Conservation (phyloP, 75 land plant genomes). For the Picea glauca region DNA sequence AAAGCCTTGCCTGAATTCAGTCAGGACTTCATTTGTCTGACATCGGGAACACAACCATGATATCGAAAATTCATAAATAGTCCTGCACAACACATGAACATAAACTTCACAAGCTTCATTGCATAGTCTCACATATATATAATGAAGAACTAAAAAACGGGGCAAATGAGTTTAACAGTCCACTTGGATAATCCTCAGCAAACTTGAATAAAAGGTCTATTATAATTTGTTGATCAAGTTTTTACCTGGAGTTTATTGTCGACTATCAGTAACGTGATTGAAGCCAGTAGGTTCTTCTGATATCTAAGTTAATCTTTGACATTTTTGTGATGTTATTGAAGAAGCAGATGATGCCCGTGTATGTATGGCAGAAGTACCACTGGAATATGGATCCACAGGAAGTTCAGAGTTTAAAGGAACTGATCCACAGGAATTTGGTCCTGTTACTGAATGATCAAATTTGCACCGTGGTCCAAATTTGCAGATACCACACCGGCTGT, state of each 20-base stretch:
- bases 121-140: neutral
- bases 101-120: neutral
- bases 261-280: neutral
- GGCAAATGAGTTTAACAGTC: neutral
- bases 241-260: neutral
- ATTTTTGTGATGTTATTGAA: neutral
- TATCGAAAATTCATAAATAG: neutral
- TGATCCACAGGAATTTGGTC: constrained; percentile 20
- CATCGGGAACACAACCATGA: neutral
- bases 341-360: neutral
- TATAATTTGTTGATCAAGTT: neutral
- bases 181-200: neutral
- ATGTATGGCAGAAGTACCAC: neutral
- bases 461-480: constrained; percentile 95
- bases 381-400: constrained; percentile 12
- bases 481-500: constrained; percentile 73
- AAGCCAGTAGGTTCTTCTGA: neutral
- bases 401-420: constrained; percentile 31
- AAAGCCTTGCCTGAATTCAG: neutral
- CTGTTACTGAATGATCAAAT: constrained; percentile 76
- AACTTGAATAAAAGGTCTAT: too few relatives aligned
- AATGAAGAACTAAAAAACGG: neutral
- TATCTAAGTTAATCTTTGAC: neutral
- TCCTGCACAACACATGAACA: neutral
- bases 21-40: neutral